Conservation (phyloP, 805 yeast species). For the Helenozyma baotianmanensis region DNA sequence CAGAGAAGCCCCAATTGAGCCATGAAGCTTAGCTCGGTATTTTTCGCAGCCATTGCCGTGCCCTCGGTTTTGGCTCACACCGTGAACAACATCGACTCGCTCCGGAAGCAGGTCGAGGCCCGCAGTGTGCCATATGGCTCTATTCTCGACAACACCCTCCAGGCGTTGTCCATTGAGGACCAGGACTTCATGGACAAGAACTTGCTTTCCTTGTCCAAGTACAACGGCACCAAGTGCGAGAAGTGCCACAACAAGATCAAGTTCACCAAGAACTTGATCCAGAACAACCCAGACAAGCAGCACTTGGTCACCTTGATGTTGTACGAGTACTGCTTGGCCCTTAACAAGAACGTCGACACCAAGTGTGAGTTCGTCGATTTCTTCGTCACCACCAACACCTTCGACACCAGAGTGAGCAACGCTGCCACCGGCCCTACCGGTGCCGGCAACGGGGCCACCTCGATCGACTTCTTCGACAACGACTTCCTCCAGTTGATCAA, state of each 20-base stretch:
- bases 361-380: conserved; percentile 35
- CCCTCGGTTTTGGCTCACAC: conserved; percentile 14
- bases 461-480: conserved; percentile 33
- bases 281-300: conserved; percentile 26
- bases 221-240: conserved; percentile 32
- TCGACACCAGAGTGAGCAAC: conserved; percentile 15
- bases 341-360: conserved; percentile 24
- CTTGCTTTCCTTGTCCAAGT: conserved; percentile 22
- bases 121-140: conserved; percentile 10
- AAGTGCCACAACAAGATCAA: conserved; percentile 32
- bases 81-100: conserved; percentile 22
- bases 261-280: conserved; percentile 24
- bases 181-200: conserved; percentile 26
- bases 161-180: conserved; percentile 20
- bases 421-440: conserved; percentile 19
- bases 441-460: conserved; percentile 17
- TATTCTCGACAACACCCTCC: conserved; percentile 22
- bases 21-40: too few relatives aligned
- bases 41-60: conserved; percentile 12
- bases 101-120: conserved; percentile 19
- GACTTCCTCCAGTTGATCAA: conserved; percentile 36
- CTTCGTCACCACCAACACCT: conserved; percentile 32
- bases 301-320: conserved; percentile 34
- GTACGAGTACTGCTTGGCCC: conserved; percentile 30
- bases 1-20: too few relatives aligned